Base-by-base conservation (phyloP, 2,329 filamentous ascomycete genomes). In the Phyllosticta citribraziliensis region DNA sequence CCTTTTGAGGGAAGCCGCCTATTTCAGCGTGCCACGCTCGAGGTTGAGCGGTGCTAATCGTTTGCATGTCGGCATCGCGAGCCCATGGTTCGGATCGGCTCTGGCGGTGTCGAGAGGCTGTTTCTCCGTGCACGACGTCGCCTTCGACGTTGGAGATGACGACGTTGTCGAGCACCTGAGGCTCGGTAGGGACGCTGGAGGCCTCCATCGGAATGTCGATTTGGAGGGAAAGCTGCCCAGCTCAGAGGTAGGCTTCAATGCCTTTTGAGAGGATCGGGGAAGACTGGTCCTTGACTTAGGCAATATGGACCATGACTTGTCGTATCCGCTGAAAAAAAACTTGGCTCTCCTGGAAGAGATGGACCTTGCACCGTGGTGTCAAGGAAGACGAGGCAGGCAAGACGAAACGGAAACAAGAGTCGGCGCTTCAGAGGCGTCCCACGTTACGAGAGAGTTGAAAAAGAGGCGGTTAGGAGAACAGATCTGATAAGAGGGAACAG, bases 1-100 rank as follows among this genome's bases (percentile, higher is more conserved):
- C 70, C 27, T 67, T 70, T 56, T 69, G 67, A 52, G 70, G 69
- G 54, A 74, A 66, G 17, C 66, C 64, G 51, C 67, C 66, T 17
- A 72, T 64, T 54, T 69, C 67, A 14, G 66, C 62, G 51, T 70
- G 70, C 61, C 68, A 72, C 47, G 69, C 66, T 56, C 69, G 72
- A 5, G 65, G 64, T 55, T 72, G 71, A 10, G 71, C 70, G 6
- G 70, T 71, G 52, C 67, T 70, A 35, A 75, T 61, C 8, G 72
- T 74, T 2, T 70, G 61, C n/a, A 68, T 67, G 60, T 74, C 72
- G 5, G 69, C 67, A 30, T 72, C 70, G 20, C 67, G 66, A 22
- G 72, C 66, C 69, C 70, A 72, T 67, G 69, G 66, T 52, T 67
- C 59, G 24, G 66, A 63, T 9, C 65, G 63, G 22, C 66, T 63